These are phyloP conservation scores for Coelastrella sp. DNA, from an alignment of 139 green algal genomes.

Conservation along the genomic window DNA sequence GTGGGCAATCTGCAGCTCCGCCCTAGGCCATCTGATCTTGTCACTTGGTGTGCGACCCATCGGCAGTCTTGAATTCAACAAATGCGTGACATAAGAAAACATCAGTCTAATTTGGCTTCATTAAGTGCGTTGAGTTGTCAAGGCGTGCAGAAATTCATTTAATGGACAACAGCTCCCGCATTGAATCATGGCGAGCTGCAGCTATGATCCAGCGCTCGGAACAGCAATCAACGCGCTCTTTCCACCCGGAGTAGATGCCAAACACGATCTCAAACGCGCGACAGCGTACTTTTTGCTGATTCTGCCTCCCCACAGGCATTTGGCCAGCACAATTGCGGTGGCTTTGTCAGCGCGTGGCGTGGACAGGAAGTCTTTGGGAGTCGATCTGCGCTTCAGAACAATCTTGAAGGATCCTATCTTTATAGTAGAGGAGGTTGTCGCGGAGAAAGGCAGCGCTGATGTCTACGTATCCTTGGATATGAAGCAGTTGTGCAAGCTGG, in stretches of 20 bases:
- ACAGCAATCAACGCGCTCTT: not conserved
- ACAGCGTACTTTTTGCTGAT: not conserved
- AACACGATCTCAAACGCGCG: not conserved
- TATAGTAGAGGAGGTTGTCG: not conserved
- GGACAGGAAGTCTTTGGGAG: not conserved
- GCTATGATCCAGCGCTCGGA: not conserved
- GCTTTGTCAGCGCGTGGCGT: not conserved
- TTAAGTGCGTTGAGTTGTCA: no score
- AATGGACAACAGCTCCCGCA: no score
- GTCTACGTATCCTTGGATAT: slow-evolving; percentile 1
- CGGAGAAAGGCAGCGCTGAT: not conserved
- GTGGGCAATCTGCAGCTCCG: no score
- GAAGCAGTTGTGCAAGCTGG: not conserved
- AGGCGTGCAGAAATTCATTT: no score
- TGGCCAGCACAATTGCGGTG: not conserved
- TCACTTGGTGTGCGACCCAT: no score
- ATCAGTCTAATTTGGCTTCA: no score
- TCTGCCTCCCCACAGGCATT: not conserved
- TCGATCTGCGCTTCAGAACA: not conserved
- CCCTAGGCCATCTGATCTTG: no score
- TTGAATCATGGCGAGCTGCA: no score
- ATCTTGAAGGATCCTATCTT: not conserved
- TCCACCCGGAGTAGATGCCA: not conserved
- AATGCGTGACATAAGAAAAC: no score
- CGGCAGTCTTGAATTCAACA: no score